Conservation (phyloP, 1,284 basidiomycete genomes). For the Microbotryomycetes sp. region DNA sequence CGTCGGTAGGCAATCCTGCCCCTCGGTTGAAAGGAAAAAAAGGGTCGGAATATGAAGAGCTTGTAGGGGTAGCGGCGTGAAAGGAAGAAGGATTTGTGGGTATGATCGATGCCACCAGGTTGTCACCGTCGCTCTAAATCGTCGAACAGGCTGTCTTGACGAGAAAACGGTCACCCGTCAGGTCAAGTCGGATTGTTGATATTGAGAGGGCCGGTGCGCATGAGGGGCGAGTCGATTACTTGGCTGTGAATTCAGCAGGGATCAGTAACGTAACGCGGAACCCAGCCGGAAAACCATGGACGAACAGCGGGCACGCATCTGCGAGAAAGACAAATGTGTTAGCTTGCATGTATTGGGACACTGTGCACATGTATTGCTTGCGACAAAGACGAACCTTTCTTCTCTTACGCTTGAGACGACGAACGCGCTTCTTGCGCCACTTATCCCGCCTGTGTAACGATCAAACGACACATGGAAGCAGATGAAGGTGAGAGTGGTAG, state of each 20-base stretch:
- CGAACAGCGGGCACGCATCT: background rate
- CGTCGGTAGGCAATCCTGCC: no score
- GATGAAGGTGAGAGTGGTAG: background rate
- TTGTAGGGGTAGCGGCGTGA: no score
- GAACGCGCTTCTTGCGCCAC: slow-evolving; percentile 39
- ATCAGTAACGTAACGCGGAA: background rate
- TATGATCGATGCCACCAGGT: background rate
- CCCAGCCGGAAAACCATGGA: background rate
- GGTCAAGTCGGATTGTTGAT: background rate
- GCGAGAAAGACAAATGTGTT: no score
- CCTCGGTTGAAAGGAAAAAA: no score
- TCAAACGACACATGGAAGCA: background rate
- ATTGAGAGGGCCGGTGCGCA: background rate
- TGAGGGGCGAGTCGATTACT: slow-evolving; percentile 1
- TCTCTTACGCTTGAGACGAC: slow-evolving; percentile 38
- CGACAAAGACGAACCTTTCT: slow-evolving; percentile 33
- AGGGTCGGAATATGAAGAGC: no score
- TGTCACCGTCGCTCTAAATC: background rate
- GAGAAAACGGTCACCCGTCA: no score
- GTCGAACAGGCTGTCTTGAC: background rate
- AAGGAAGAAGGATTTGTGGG: background rate
- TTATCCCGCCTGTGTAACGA: slow-evolving; percentile 35
- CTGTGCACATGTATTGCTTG: background rate
- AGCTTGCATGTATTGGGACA: no score
- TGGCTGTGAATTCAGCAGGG: background rate